Conservation (phyloP, 164 flowering plant species). For the Annona cherimola region DNA sequence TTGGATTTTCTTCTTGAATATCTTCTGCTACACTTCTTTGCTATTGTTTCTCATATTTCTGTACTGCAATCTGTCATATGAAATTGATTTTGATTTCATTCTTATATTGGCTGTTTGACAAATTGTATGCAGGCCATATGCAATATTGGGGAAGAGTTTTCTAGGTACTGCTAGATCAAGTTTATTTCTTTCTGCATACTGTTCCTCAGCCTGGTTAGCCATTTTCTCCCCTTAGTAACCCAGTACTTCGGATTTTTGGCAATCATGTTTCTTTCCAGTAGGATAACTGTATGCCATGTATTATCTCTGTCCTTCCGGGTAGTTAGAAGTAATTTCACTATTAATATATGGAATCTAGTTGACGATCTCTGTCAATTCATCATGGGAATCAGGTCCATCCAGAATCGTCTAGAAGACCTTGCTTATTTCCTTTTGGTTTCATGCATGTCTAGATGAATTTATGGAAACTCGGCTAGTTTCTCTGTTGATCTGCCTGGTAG, state of each 20-base stretch:
- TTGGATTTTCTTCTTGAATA: background rate
- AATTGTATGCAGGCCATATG: conserved; percentile 52
- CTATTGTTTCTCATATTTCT: background rate
- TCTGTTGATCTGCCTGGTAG: background rate
- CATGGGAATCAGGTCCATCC: background rate
- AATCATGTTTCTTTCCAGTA: background rate
- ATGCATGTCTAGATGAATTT: background rate
- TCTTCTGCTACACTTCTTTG: background rate
- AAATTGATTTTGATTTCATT: conserved; percentile 1
- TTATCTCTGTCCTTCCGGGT: background rate
- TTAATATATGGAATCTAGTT: no score
- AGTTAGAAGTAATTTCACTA: background rate
- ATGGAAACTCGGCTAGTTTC: background rate
- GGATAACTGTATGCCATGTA: background rate
- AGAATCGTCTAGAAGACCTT: background rate
- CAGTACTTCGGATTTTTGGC: background rate
- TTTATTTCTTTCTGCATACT: conserved; percentile 81
- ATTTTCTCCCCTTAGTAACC: conserved; percentile 4
- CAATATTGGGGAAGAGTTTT: conserved; percentile 69
- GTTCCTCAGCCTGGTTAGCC: conserved; percentile 91
- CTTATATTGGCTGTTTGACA: background rate
- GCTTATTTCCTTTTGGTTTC: background rate
- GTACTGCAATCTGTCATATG: background rate
- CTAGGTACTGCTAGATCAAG: conserved; percentile 94
- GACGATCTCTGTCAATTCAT: background rate